Conservation (phyloP, 2,329 filamentous ascomycete genomes). For the Diaporthe longicolla region DNA sequence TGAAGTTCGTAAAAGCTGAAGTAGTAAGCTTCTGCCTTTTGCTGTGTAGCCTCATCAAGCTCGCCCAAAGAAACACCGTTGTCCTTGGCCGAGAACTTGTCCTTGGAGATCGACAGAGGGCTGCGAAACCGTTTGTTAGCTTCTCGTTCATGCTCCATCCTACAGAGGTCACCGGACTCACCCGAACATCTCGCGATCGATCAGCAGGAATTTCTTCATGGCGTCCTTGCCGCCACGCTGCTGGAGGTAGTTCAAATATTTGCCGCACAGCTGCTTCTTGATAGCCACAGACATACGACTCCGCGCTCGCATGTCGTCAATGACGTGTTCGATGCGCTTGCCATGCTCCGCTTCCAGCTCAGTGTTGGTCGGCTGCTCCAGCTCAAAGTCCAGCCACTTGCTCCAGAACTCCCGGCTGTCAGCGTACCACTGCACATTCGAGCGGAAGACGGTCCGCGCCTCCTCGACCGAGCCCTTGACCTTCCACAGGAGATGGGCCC, state of each 20-base stretch:
- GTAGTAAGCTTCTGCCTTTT: constrained; percentile 66
- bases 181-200: constrained; percentile 93
- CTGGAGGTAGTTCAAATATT: constrained; percentile 87
- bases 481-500: constrained; percentile 90
- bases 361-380: constrained; percentile 80
- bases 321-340: constrained; percentile 83
- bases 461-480: constrained; percentile 84
- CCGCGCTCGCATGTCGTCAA: constrained; percentile 80
- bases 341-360: constrained; percentile 76
- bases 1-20: constrained; percentile 68
- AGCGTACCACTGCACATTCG: constrained; percentile 86
- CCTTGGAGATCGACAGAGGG: constrained; percentile 61
- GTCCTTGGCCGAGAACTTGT: constrained; percentile 59
- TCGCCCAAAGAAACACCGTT: constrained; percentile 59
- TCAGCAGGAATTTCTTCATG: constrained; percentile 85
- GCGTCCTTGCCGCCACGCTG: constrained; percentile 85
- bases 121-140: constrained; percentile 50
- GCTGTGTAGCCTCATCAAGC: constrained; percentile 65
- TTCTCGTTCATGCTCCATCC: not conserved
- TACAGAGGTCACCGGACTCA: constrained; percentile 54
- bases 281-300: constrained; percentile 76
- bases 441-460: constrained; percentile 85
- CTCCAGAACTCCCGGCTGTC: constrained; percentile 93
- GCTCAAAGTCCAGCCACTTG: constrained; percentile 89
- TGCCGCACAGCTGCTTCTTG: constrained; percentile 81